phyloP scores from a whole-genome alignment of 345 rosid genomes.

The Eucalyptus microcorys region DNA sequence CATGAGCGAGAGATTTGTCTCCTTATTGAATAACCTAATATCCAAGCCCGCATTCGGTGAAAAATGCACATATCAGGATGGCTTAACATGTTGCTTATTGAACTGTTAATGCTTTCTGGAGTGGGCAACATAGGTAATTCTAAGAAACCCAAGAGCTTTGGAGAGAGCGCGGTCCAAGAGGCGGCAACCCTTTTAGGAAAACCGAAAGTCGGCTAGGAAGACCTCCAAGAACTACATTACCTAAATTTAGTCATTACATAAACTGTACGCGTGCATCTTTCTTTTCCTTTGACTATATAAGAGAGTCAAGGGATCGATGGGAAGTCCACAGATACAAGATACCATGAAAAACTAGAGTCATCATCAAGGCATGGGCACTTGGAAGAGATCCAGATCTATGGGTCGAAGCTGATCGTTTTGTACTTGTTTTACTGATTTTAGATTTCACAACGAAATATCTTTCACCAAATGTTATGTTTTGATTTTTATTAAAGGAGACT shows the following conservation, averaged over 20 bases:
- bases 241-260: background rate
- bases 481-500: no score
- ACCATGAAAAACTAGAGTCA: background rate
- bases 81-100: background rate
- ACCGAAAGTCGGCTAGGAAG: background rate
- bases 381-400: constrained; percentile 9
- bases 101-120: background rate
- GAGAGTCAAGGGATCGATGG: constrained; percentile 1
- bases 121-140: background rate
- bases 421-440: no score
- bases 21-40: background rate
- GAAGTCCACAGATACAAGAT: constrained; percentile 1
- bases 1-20: background rate
- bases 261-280: background rate
- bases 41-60: background rate
- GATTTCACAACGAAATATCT: no score
- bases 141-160: background rate
- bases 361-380: constrained; percentile 4
- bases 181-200: background rate
- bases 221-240: background rate
- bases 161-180: background rate
- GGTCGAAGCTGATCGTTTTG: background rate
- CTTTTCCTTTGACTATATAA: constrained; percentile 1
- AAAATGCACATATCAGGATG: background rate
- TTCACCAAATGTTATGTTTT: no score